Conservation (phyloP, 176 grass and related monocot species). For the Guadua angustifolia region DNA sequence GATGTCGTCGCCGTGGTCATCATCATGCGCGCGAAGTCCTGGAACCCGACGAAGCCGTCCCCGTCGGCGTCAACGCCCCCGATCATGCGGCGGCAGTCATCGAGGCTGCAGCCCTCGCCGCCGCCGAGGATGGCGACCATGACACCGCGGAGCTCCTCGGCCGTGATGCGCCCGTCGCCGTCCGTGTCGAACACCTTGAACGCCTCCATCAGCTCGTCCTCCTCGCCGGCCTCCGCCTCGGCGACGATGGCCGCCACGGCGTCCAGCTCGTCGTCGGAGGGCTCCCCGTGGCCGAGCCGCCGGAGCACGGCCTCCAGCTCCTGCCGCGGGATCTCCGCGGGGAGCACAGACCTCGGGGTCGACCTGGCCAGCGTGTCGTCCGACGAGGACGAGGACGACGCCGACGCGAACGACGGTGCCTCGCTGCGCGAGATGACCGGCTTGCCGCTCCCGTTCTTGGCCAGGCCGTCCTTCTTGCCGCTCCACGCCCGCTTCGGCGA, state of each 20-base stretch:
- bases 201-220: conserved; percentile 70
- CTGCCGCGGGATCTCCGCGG: conserved; percentile 58
- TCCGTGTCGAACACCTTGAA: conserved; percentile 88
- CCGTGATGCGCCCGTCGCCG: conserved; percentile 91
- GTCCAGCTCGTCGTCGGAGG: conserved; percentile 69
- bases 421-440: conserved; percentile 56
- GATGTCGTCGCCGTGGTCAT: conserved; percentile 3
- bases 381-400: conserved; percentile 41
- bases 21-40: conserved; percentile 96
- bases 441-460: conserved; percentile 16
- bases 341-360: conserved; percentile 64
- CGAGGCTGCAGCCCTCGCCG: conserved; percentile 66
- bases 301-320: conserved; percentile 89
- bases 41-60: conserved; percentile 82
- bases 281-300: conserved; percentile 60
- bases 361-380: conserved; percentile 40
- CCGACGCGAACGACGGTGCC: conserved; percentile 58
- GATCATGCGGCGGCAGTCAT: conserved; percentile 95
- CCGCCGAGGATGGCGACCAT: conserved; percentile 63
- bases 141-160: conserved; percentile 83
- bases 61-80: conserved; percentile 77
- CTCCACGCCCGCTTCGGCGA: conserved; percentile 47
- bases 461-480: not conserved
- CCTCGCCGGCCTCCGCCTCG: conserved; percentile 24
- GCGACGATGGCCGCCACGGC: conserved; percentile 67